phyloP scores from a whole-genome alignment of 441 rosid species.

The Macaranga tanarius region DNA sequence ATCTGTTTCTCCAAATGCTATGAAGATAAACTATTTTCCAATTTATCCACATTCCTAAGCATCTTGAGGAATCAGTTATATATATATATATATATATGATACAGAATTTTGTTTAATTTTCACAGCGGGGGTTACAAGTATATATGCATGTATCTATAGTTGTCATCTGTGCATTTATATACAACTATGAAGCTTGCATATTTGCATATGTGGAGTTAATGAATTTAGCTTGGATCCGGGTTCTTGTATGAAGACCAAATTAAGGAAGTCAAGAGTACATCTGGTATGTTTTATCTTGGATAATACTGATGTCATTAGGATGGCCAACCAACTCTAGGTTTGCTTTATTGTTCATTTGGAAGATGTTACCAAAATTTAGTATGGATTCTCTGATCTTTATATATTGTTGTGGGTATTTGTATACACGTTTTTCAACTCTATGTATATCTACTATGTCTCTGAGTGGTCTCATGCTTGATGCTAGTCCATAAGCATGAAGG shows the following conservation, averaged over 20 bases:
- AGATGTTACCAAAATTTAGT: not conserved
- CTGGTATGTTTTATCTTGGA: not conserved
- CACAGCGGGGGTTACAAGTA: not conserved
- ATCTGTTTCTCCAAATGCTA: constrained; percentile 14
- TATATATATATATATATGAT: not conserved
- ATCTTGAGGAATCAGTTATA: not conserved
- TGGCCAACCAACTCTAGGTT: not conserved
- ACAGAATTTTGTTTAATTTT: not conserved
- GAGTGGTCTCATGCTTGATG: not conserved
- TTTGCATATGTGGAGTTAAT: not conserved
- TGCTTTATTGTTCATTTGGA: not conserved
- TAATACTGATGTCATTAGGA: not conserved
- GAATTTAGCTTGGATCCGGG: not conserved
- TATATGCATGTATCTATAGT: not conserved
- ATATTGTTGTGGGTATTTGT: not conserved
- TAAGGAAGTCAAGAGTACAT: not conserved
- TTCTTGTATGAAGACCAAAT: not conserved
- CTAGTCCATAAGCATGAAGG: not conserved
- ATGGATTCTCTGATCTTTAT: not conserved
- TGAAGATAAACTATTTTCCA: not conserved
- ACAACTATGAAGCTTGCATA: not conserved
- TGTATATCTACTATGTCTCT: not conserved
- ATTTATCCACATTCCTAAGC: constrained; percentile 2
- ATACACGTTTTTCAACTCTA: not conserved
- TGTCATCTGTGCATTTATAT: not conserved